Evolutionary conservation across 495 filamentous ascomycete species (phyloP), one percentile per base, ranked within the genome.

Genomic region (Cercophora sp.): DNA sequence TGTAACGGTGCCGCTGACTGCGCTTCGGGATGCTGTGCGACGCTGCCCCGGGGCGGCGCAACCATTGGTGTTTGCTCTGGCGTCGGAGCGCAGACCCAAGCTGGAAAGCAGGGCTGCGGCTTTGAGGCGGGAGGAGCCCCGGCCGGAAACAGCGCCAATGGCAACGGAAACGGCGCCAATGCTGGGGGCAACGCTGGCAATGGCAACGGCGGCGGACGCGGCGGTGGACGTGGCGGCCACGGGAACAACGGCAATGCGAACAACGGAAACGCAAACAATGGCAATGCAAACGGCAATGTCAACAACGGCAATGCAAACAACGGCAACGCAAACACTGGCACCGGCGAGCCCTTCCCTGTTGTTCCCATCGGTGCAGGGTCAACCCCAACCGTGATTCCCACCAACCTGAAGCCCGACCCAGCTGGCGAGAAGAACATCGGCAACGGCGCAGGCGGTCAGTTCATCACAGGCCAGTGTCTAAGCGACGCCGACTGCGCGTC

Each of bases 1-100:
- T 76, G 73, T 55, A 57, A 66, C n/a, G 58, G 61, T 19, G 61
- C 56, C 1, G 71, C 66, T 16, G 71, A 76, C 52, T 76, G 73
- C 37, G 63, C 58, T 4, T 70, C 65, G 0, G 57, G 60, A 8
- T 76, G 73, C 58, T 76, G 73, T 41, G 64, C 64, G 1, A 65
- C 52, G 6, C 52, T 67, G 1, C 52, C 64, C 15, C 23, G 22
- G 2, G 54, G 45, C 37, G 66, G 64, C 15, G 49, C 54, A 11
- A 68, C 62, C 41, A 68, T 65, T 22, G 70, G 66, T 1, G 61
- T 63, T 29, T 71, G 70, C 52, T 68, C 67, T 4, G 66, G 66
- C 13, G 25, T 55, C 16, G 64, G 60, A 2, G 64, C 60, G 11
- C 55, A 61, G 22, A 54, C 20, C 51, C 57, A 63, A 39, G 58